Conservation (phyloP, 1,139 yeast genomes). For the Arxiozyma heterogenica region DNA sequence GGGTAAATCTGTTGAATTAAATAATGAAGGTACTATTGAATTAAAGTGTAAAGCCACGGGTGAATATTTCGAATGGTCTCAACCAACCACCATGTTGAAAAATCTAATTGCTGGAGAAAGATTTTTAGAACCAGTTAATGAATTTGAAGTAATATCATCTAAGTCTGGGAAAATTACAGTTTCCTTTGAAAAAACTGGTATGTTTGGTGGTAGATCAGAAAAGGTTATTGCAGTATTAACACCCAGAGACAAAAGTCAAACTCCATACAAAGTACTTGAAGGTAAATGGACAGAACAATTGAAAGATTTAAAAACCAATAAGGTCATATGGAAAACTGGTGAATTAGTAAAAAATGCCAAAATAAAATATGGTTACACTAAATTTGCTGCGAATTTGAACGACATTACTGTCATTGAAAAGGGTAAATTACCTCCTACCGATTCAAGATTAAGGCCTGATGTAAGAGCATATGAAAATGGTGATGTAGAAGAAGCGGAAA, state of each 20-base stretch:
- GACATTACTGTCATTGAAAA: constrained; percentile 65
- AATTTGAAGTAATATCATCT: constrained; percentile 58
- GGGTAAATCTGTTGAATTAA: constrained; percentile 87
- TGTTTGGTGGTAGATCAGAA: constrained; percentile 86
- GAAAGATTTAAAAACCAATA: constrained; percentile 27
- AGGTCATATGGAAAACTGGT: constrained; percentile 33
- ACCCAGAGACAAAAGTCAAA: constrained; percentile 19
- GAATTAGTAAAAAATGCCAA: constrained; percentile 46
- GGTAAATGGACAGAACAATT: constrained; percentile 30
- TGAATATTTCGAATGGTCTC: constrained; percentile 68
- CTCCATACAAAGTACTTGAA: constrained; percentile 15
- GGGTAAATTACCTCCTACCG: constrained; percentile 66
- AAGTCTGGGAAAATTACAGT: constrained; percentile 60
- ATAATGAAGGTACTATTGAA: constrained; percentile 59
- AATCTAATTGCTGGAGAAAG: constrained; percentile 92
- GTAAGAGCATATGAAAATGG: constrained; percentile 64
- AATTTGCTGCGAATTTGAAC: constrained; percentile 72
- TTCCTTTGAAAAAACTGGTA: constrained; percentile 58
- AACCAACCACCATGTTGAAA: constrained; percentile 74
- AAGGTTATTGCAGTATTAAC: constrained; percentile 53
- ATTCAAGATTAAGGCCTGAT: constrained; percentile 85
- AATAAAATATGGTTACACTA: constrained; percentile 75
- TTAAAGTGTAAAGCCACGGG: constrained; percentile 52
- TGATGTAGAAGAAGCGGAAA: constrained; percentile 60
- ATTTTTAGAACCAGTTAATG: constrained; percentile 79